Evolutionary conservation across 768 basidiomycete species (phyloP), one percentile per base, ranked within the genome.

Genomic region (Hortiboletus flavorubellus): DNA sequence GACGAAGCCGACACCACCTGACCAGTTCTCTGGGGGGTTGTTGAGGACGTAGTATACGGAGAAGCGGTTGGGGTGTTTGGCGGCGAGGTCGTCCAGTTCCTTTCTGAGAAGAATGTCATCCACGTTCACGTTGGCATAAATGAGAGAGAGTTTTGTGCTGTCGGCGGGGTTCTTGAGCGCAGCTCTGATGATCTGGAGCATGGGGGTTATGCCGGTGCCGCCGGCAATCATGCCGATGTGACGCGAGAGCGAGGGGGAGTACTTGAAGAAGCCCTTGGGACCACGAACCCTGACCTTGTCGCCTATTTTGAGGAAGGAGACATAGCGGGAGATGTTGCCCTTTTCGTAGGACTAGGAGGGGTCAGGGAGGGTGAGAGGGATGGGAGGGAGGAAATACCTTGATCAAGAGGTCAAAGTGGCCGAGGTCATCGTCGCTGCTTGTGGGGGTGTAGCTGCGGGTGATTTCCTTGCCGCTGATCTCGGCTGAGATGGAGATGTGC

Each of bases 131-230:
- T 99, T 99, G 62, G 97, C 97, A 73, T 98, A 98, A 68, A 99
- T 91, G 67, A 99, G 83, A 61, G 80, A 82, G 66, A 98, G 73
- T 62, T 79, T 83, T 39, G 96, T 98, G 58, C 68, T 76, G 80
- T 99, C 97, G 42, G 75, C 69, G n/a, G 91, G 85, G 72, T 94
- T 93, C 73, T 89, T 87, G 69, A 98, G 82, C 12, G 87, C 84
- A n/a, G 95, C 91, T 58, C 90, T 88, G 73, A 98, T 89, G 78
- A 99, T 91, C 70, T 99, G 96, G 64, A 97, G 86, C 96, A 98
- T 98, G 66, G 97, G 97, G 0, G 97, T 96, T 72, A 99, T 96
- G 53, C 97, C 97, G 3, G 97, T 98, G 37, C 97, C 97, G 46
- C 97, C 97, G 15, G 95, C 94, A 65, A 99, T 97, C 95, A 99